Percentiles rank a stretch among this genome's conserved stretches.
Conservation (phyloP, 129 eudicot genomes). For the Pittosporum tobira region DNA sequence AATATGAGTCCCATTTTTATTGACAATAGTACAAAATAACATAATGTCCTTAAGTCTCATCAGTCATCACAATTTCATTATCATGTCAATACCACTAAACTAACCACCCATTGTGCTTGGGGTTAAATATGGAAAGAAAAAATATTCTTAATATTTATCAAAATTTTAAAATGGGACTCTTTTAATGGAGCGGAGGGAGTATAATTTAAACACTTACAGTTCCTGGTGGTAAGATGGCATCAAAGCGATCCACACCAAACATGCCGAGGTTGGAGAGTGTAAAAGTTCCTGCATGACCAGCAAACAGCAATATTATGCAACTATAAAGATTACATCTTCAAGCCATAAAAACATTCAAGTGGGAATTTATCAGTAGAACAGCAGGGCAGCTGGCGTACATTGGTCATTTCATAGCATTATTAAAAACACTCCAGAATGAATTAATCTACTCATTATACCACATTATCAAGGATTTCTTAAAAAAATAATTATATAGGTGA, state of each 20-base stretch:
- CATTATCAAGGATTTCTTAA: neutral
- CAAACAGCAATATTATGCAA: slow-evolving; percentile 7
- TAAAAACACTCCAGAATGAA: neutral
- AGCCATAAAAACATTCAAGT: neutral
- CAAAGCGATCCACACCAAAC: slow-evolving; percentile 98
- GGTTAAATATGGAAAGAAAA: no score
- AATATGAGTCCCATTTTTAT: no score
- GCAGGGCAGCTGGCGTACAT: no score
- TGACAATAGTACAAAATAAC: no score
- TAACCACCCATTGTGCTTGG: no score
- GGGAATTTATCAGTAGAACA: neutral
- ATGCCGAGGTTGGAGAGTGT: slow-evolving; percentile 96
- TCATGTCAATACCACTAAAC: no score
- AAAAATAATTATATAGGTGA: neutral
- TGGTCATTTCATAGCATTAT: no score
- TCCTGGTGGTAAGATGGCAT: slow-evolving; percentile 99
- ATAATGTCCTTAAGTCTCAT: no score
- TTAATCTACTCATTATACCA: neutral
- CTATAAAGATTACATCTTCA: neutral
- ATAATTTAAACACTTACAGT: slow-evolving; percentile 56
- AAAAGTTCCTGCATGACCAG: slow-evolving; percentile 69
- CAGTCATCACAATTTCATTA: no score
- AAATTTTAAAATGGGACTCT: no score
- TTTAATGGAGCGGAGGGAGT: neutral
- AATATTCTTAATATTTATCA: no score